Conservation (phyloP, 768 basidiomycete species). For the Rhizopogon sp. region DNA sequence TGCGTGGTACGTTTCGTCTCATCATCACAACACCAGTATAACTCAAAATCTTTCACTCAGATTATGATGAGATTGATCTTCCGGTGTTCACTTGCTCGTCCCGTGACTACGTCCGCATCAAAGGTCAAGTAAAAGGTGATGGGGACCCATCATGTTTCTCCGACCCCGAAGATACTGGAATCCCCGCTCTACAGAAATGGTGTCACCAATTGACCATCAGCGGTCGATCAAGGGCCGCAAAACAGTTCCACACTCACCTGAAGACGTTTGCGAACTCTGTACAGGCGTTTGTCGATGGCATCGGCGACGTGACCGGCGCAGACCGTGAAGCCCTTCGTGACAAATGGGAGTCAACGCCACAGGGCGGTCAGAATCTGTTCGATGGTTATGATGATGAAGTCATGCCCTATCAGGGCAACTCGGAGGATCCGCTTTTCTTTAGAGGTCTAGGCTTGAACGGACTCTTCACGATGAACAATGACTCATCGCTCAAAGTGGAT, state of each 20-base stretch:
- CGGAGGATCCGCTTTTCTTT: neutral
- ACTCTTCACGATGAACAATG: conserved; percentile 12
- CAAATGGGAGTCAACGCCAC: conserved; percentile 44
- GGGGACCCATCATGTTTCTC: conserved; percentile 54
- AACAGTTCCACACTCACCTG: conserved; percentile 43
- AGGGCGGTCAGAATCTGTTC: conserved; percentile 20
- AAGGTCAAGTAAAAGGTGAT: conserved; percentile 56
- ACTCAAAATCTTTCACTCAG: conserved; percentile 22
- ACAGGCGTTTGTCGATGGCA: conserved; percentile 43
- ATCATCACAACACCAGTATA: neutral
- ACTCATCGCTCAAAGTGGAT: conserved; percentile 36
- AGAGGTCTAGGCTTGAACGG: no score
- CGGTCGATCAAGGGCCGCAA: conserved; percentile 42
- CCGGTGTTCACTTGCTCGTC: conserved; percentile 61
- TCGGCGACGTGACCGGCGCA: conserved; percentile 44
- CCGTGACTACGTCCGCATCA: conserved; percentile 56
- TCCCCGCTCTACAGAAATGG: conserved; percentile 55
- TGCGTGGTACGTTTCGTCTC: conserved; percentile 37
- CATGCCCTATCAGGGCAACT: conserved; percentile 8
- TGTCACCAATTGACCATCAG: conserved; percentile 50
- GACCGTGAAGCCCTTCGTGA: conserved; percentile 47
- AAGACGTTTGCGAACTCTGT: conserved; percentile 44
- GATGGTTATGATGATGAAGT: conserved; percentile 10
- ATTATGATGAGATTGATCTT: conserved; percentile 55
- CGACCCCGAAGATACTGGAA: conserved; percentile 46